phyloP scores from a whole-genome alignment of 148 eudicot species.

The Chenopodium berlandieri region DNA sequence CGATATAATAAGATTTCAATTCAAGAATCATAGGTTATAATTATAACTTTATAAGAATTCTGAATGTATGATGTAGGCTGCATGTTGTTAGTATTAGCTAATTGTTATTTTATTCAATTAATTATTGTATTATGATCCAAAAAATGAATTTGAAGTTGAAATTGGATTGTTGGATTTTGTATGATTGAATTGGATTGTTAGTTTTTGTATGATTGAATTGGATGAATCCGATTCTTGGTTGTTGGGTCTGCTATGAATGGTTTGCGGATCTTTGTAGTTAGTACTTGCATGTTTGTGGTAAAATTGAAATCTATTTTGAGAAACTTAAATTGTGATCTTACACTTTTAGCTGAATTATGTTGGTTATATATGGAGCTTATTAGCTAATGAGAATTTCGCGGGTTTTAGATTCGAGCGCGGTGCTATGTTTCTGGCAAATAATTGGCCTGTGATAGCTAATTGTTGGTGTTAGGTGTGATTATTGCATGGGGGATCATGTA shows the following conservation, averaged over 20 bases:
- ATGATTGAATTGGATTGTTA: not conserved
- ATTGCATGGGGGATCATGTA: not conserved
- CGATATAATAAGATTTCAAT: not conserved
- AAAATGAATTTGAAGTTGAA: not conserved
- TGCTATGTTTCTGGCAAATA: not conserved
- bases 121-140: too few relatives aligned
- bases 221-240: not conserved
- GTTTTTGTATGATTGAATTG: not conserved
- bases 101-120: too few relatives aligned
- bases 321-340: not conserved
- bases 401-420: not conserved
- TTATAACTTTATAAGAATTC: too few relatives aligned
- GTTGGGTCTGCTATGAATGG: not conserved
- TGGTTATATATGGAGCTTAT: not conserved
- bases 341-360: not conserved
- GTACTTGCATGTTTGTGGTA: not conserved
- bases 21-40: too few relatives aligned
- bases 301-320: not conserved
- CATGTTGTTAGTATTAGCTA: not conserved
- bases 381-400: not conserved
- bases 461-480: not conserved
- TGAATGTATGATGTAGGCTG: not conserved
- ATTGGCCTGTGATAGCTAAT: too few relatives aligned
- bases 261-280: constrained; percentile 1
- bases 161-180: not conserved